These are phyloP conservation scores for Apiotrichum mycotoxinovorans DNA, from an alignment of 1,284 basidiomycete species.

Conservation along the genomic window DNA sequence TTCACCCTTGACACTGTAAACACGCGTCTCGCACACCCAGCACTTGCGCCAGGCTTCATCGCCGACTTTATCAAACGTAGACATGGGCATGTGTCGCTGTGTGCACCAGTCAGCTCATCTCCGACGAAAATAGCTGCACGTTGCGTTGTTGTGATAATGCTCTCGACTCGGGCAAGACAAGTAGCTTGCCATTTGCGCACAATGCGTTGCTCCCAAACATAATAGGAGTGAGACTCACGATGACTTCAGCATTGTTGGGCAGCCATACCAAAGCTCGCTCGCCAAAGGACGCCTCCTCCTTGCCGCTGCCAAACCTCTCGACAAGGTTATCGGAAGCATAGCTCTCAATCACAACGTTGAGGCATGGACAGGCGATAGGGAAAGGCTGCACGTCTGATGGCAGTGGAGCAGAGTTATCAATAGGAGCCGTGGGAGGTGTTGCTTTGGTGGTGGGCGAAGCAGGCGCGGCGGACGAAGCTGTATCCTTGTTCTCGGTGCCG, in stretches of 20 bases:
- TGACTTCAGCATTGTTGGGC: constrained; percentile 13
- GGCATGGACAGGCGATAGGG: constrained; percentile 33
- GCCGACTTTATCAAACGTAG: constrained; percentile 9
- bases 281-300: constrained; percentile 2
- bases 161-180: too few species aligned
- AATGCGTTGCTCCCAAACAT: too few species aligned
- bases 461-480: not conserved
- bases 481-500: too few species aligned
- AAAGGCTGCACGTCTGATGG: constrained; percentile 26
- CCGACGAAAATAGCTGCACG: too few species aligned
- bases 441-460: not conserved
- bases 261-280: constrained; percentile 15
- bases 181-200: too few species aligned
- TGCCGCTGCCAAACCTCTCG: constrained; percentile 1
- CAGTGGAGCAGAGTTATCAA: constrained; percentile 11
- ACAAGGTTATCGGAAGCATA: constrained; percentile 12
- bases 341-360: constrained; percentile 31
- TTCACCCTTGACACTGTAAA: constrained; percentile 25
- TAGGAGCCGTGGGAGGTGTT: not conserved
- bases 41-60: constrained; percentile 36
- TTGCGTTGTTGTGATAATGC: too few species aligned
- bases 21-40: constrained; percentile 33
- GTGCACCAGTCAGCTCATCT: not conserved
- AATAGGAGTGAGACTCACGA: constrained; percentile 15
- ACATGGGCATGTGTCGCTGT: constrained; percentile 12